Evolutionary conservation across 2,329 filamentous ascomycete genomes (phyloP), one percentile per base, ranked within the genome.

Genomic region (Chalara sp.): DNA sequence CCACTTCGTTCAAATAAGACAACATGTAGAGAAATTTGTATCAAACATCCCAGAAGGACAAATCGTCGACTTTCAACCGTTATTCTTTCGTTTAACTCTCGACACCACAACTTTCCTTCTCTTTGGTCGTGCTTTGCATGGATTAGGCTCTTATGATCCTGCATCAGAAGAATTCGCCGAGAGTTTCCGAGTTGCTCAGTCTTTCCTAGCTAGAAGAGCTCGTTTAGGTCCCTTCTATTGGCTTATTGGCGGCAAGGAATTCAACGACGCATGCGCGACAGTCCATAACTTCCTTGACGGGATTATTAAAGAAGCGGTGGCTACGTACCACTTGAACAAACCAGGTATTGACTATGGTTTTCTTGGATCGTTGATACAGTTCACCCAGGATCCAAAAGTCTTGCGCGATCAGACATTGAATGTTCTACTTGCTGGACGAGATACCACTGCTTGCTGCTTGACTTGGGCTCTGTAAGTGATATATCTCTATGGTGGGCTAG

Each of bases 61-160:
- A n/a, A 37, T 37, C 6, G 72, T 90, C 30, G 80, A 92, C 57
- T 80, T 90, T 6, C 76, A 81, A 54, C 80, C 89, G 49, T 72
- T 95, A 48, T 84, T 95, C 70, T 92, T 88, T 72, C 78, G 86
- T 10, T 84, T 83, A 61, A 90, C 89, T 0, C 76, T 96, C 31
- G 90, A 95, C 65, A 83, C 86, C 5, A 81, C 87, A 3, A 95
- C 89, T 0, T 86, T 92, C 59, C 95, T 95, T 65, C 71, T 96
- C 13, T 79, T 95, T 3, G 90, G 90, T 4, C 74, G 82, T 54
- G 85, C 86, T 54, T 83, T 90, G 63, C 81, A 86, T 57, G 86
- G 35, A 8, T 37, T 37, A 37, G n/a, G 35, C 89, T 3, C 87
- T 93, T 64, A 76, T 79, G 41, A 72, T 87, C 4, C 87, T 93